A percentile compares a stretch with the other conserved stretches of the same genome.
These are phyloP conservation scores for Termitomyces sp. DNA, from an alignment of 768 basidiomycete species.

Conservation along the genomic window DNA sequence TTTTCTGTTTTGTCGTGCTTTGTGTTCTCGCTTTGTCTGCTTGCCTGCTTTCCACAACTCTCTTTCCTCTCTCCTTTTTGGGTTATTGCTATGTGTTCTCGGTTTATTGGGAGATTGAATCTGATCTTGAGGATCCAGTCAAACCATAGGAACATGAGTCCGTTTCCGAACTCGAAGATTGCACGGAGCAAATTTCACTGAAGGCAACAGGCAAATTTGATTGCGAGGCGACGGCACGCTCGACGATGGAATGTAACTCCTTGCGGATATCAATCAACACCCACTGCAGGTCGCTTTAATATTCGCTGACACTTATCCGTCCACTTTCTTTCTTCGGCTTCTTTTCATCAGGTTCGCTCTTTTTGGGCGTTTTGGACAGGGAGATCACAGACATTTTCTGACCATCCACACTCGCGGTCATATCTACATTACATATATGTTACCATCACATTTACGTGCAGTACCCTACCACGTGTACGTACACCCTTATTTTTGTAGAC, in stretches of 20 bases:
- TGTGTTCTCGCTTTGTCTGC: not conserved
- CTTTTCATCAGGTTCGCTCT: not conserved
- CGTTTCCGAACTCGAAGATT: not conserved
- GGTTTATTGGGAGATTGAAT: not conserved
- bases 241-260: not conserved
- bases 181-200: constrained; percentile 5
- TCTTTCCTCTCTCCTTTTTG: not conserved
- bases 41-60: not conserved
- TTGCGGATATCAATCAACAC: constrained; percentile 3
- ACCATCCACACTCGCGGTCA: not conserved
- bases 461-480: constrained; percentile 1
- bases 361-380: not conserved
- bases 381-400: not conserved
- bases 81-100: not conserved
- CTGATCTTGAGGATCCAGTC: constrained; percentile 4
- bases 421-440: not conserved
- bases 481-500: not conserved
- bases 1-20: not conserved
- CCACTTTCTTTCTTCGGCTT: not conserved
- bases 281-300: not conserved
- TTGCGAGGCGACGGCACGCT: not conserved
- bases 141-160: not conserved
- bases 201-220: not conserved
- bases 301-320: too few relatives aligned
- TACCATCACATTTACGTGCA: not conserved